These are phyloP conservation scores for Pseudogymnoascus destructans DNA, from an alignment of 2,329 filamentous ascomycete genomes.

Conservation along the genomic window DNA sequence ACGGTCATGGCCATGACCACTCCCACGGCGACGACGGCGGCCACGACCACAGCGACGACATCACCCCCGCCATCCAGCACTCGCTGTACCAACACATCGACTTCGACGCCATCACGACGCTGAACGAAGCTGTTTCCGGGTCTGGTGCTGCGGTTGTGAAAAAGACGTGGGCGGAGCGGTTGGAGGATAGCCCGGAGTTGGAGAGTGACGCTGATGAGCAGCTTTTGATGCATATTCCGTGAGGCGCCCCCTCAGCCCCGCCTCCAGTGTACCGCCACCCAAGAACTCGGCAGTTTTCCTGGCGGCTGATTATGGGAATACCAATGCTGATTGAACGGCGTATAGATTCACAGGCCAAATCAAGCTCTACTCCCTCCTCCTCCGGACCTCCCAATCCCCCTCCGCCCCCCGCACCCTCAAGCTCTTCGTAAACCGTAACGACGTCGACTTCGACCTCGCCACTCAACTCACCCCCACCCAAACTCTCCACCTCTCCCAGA, in stretches of 20 bases:
- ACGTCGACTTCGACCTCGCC: slow-evolving; percentile 72
- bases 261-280: no score
- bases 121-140: slow-evolving; percentile 64
- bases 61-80: slow-evolving; percentile 79
- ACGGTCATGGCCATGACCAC: slow-evolving; percentile 34
- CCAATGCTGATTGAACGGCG: neutral
- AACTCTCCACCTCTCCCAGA: slow-evolving; percentile 62
- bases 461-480: slow-evolving; percentile 60
- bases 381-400: slow-evolving; percentile 61
- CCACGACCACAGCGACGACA: slow-evolving; percentile 85
- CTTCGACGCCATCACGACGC: slow-evolving; percentile 69
- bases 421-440: slow-evolving; percentile 74
- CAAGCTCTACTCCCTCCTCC: slow-evolving; percentile 76
- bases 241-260: slow-evolving; percentile 27
- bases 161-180: slow-evolving; percentile 81
- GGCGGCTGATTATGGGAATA: neutral
- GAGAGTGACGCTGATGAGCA: slow-evolving; percentile 84
- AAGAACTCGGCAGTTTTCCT: no score
- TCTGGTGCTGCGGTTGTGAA: slow-evolving; percentile 64
- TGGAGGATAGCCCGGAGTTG: slow-evolving; percentile 60
- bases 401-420: slow-evolving; percentile 72
- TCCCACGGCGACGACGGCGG: slow-evolving; percentile 56
- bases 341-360: slow-evolving; percentile 81
- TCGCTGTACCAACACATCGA: slow-evolving; percentile 87
- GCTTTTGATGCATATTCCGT: slow-evolving; percentile 86